Percentiles rank a stretch among this genome's conserved stretches.
Conservation (phyloP, 2,329 filamentous ascomycete species). For the Talaromyces amestolkiae region DNA sequence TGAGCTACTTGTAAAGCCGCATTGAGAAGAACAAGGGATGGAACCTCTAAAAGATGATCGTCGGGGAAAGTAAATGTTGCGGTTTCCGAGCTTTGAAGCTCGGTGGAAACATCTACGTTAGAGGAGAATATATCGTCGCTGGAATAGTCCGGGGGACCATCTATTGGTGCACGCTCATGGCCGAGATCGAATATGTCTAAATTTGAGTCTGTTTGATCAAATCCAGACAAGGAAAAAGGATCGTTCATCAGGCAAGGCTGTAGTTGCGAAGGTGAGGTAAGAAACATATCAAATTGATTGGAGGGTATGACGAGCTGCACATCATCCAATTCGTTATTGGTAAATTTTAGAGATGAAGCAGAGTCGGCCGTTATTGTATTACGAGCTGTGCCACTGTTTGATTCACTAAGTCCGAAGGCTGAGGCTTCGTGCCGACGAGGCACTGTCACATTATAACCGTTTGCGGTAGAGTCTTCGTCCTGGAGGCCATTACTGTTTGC, state of each 20-base stretch:
- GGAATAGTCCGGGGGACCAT: background rate
- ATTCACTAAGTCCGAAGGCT: background rate
- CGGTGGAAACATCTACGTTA: background rate
- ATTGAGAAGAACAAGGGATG: conserved; percentile 37
- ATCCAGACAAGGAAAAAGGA: background rate
- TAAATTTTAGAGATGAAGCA: background rate
- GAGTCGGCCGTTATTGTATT: background rate
- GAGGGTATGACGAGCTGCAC: background rate
- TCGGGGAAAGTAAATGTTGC: background rate
- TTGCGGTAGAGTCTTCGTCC: background rate
- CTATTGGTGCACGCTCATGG: background rate
- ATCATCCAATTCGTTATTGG: background rate
- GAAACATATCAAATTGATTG: background rate
- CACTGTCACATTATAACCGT: background rate
- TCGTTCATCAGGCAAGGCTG: background rate
- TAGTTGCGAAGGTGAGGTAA: background rate
- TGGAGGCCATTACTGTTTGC: background rate
- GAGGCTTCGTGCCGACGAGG: background rate
- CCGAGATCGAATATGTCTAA: background rate
- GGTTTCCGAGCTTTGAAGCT: background rate
- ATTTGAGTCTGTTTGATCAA: background rate
- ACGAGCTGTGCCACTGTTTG: background rate
- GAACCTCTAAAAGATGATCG: background rate
- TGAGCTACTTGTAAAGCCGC: conserved; percentile 49
- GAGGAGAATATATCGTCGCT: background rate